Evolutionary conservation across 305 asterid genomes (phyloP), one percentile per base, ranked within the genome.

Genomic region (Striga hermonthica): DNA sequence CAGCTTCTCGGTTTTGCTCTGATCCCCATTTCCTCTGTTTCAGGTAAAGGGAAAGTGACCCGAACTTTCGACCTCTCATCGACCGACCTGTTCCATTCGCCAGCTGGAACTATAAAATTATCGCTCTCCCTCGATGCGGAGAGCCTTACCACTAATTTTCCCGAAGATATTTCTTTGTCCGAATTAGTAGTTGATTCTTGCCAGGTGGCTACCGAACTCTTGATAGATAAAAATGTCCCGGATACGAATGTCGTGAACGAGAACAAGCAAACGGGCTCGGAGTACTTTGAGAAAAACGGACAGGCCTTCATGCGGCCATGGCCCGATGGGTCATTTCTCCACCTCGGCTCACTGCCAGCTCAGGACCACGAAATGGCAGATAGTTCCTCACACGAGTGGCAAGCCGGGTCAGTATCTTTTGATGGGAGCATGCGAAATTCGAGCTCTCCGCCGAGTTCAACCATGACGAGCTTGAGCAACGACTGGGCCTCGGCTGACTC

Each of bases 11-110:
- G 88, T 5, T 83, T 86, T 37, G 80, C 75, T 41, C 56, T 83
- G 0, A 84, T 86, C 74, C 88, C 86, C 0, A 50, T 79, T 49
- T 78, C 88, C 35, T 73, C 84, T 0, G 57, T 86, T 36, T 52
- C 48, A 16, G 84, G 78, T 0, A 79, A 80, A 73, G 85, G 75
- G 4, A 82, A 77, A 64, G 41, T 74, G 4, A 79, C 91, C 15
- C 89, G 78, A 66, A 84, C 77, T 60, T 84, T 77, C 50, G 52
- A 70, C 57, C 85, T 86, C 36, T 82, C 95, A 5, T 82, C 90
- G 4, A 84, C 91, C 28, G 95, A 86, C 56, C 54, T 86, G 72
- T 80, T 86, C 38, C 87, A 78, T 65, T 86, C 89, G 9, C 91
- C 95, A 4, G 91, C 87, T 59, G 91, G 95, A 53, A 86, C 86